Conservation (phyloP, 2,329 filamentous ascomycete species). For the Apiospora aurea region DNA sequence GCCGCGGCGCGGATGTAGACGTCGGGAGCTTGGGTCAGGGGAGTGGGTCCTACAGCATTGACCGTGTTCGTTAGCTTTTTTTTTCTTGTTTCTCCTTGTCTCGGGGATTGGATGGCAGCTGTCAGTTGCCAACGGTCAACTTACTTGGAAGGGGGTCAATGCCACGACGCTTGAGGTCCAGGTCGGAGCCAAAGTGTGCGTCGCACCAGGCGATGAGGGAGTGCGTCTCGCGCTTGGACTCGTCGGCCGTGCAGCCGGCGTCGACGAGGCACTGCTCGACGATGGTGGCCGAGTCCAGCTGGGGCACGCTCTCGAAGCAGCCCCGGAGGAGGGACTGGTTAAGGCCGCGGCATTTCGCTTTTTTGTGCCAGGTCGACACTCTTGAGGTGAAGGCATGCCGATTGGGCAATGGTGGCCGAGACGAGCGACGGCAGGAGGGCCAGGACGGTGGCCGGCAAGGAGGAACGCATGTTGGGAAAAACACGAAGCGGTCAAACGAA, state of each 20-base stretch:
- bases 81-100: not conserved
- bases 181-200: not conserved
- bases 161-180: constrained; percentile 17
- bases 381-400: constrained; percentile 50
- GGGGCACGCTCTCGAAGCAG: constrained; percentile 49
- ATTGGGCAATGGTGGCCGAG: constrained; percentile 28
- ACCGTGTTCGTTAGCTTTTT: not conserved
- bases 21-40: not conserved
- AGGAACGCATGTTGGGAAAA: constrained; percentile 28
- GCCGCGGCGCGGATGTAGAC: constrained; percentile 25
- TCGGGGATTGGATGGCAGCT: not conserved
- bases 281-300: constrained; percentile 40
- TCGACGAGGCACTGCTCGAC: constrained; percentile 48
- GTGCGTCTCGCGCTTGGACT: constrained; percentile 44
- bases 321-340: constrained; percentile 48
- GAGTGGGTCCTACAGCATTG: not conserved
- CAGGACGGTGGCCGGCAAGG: constrained; percentile 23
- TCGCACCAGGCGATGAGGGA: constrained; percentile 45
- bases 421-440: constrained; percentile 29
- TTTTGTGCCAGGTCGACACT: constrained; percentile 48
- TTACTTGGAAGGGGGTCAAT: constrained; percentile 17
- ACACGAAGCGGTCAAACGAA: too few relatives aligned
- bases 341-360: constrained; percentile 51
- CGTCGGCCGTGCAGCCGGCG: constrained; percentile 46
- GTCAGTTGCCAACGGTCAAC: not conserved